Evolutionary conservation across 1,284 basidiomycete genomes (phyloP).

Genomic region (Leccinum subatratum): DNA sequence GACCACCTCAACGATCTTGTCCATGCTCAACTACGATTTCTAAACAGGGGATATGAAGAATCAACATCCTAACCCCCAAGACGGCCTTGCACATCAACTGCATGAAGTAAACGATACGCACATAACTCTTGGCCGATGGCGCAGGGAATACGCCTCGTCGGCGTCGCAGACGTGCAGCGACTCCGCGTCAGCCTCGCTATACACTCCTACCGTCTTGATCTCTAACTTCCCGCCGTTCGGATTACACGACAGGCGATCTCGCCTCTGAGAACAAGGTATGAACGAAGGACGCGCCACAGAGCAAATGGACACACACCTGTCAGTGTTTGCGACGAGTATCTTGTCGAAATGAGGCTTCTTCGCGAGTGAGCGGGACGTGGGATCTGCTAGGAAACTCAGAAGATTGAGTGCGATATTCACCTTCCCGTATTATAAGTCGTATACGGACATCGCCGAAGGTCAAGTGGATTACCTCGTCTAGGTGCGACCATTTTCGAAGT

Average conservation of each 20-base stretch:
- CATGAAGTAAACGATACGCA: conserved; percentile 37
- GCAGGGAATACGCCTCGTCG: conserved; percentile 96
- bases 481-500: too few relatives aligned
- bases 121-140: conserved; percentile 83
- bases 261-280: conserved; percentile 49
- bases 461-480: too few relatives aligned
- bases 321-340: conserved; percentile 83
- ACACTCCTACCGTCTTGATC: conserved; percentile 86
- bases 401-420: too few relatives aligned
- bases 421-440: too few relatives aligned
- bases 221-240: conserved; percentile 83
- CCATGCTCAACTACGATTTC: conserved; percentile 66
- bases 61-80: conserved; percentile 4
- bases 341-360: conserved; percentile 68
- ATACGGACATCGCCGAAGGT: too few relatives aligned
- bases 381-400: conserved; percentile 5
- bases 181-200: conserved; percentile 77
- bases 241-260: conserved; percentile 95
- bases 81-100: too few relatives aligned
- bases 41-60: conserved; percentile 1
- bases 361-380: conserved; percentile 1
- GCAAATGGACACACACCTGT: conserved; percentile 39
- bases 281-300: neutral
- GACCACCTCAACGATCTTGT: conserved; percentile 83
- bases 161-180: conserved; percentile 80